A percentile compares a stretch with the other conserved stretches of the same genome.
phyloP scores from a whole-genome alignment of 2,329 filamentous ascomycete genomes.

The Alternaria alternata region DNA sequence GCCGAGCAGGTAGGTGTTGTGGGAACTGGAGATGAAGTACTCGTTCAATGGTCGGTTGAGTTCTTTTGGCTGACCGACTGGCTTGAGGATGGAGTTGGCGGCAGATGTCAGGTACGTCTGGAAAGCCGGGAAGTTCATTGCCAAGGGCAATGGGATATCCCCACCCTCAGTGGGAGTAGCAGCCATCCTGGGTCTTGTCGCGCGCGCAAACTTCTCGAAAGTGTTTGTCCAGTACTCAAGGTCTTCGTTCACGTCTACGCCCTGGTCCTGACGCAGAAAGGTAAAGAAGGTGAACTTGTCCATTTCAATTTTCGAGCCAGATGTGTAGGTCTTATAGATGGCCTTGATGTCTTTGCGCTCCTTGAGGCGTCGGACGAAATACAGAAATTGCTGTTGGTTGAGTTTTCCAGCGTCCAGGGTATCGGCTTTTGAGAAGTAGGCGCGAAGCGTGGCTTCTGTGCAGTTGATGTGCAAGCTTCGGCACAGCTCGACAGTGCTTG shows the following conservation, averaged over 20 bases:
- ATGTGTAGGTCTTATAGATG: constrained; percentile 70
- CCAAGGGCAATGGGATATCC: constrained; percentile 55
- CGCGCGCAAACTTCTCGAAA: constrained; percentile 71
- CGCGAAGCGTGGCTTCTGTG: constrained; percentile 74
- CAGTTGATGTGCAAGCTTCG: constrained; percentile 92
- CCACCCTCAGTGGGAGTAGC: constrained; percentile 49
- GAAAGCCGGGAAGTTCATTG: constrained; percentile 82
- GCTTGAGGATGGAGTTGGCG: constrained; percentile 72
- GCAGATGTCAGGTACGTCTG: constrained; percentile 60
- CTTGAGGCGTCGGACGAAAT: constrained; percentile 84
- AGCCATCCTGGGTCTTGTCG: constrained; percentile 46
- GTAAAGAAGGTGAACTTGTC: constrained; percentile 75
- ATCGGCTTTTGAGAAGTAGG: constrained; percentile 78
- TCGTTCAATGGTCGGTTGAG: constrained; percentile 90
- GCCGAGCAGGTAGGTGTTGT: constrained; percentile 96
- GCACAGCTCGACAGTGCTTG: constrained; percentile 82
- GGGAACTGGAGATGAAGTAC: constrained; percentile 97
- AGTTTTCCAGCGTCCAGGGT: constrained; percentile 70
- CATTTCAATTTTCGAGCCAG: constrained; percentile 68
- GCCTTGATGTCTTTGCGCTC: constrained; percentile 80
- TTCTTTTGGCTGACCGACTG: constrained; percentile 66
- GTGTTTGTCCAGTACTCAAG: constrained; percentile 72
- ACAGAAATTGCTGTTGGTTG: constrained; percentile 81
- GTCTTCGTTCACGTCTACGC: constrained; percentile 76
- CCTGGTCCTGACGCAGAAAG: constrained; percentile 78